Evolutionary conservation across 305 asterid species (phyloP).

Genomic region (Euphrasia arctica): DNA sequence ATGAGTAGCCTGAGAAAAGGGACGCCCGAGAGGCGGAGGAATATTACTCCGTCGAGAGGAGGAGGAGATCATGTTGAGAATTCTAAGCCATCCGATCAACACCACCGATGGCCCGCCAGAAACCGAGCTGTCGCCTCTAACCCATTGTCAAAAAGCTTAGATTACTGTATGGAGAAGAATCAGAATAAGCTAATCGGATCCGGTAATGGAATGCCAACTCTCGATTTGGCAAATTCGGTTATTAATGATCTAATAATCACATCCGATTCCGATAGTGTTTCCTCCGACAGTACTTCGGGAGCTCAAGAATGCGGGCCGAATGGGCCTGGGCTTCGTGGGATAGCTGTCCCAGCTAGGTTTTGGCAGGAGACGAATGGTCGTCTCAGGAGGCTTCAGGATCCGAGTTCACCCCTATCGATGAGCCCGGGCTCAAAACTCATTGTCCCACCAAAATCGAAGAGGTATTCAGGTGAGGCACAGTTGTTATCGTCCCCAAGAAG

Average conservation of each 20-base stretch:
- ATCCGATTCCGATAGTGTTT: constrained; percentile 92
- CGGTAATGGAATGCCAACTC: constrained; percentile 54
- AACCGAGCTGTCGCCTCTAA: constrained; percentile 33
- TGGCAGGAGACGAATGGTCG: constrained; percentile 97
- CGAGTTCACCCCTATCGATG: constrained; percentile 62
- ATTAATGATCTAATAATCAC: constrained; percentile 47
- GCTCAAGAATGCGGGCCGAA: constrained; percentile 51
- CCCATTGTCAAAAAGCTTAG: constrained; percentile 66
- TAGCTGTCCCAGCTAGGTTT: constrained; percentile 72
- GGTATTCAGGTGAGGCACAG: constrained; percentile 46
- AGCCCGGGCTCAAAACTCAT: constrained; percentile 73
- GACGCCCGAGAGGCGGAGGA: constrained; percentile 73
- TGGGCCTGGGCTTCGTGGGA: constrained; percentile 70
- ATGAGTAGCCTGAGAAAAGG: constrained; percentile 58
- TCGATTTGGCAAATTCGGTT: constrained; percentile 54
- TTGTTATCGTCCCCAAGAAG: constrained; percentile 55
- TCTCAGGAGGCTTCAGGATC: constrained; percentile 89
- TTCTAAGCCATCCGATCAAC: constrained; percentile 72
- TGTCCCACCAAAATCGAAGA: constrained; percentile 55
- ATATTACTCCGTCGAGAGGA: constrained; percentile 39
- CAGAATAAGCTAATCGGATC: constrained; percentile 55
- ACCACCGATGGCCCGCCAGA: constrained; percentile 82
- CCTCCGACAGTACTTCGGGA: constrained; percentile 93
- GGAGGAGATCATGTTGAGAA: constrained; percentile 64
- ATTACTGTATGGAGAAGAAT: constrained; percentile 44